phyloP scores from a whole-genome alignment of 2,329 filamentous ascomycete genomes.

The Byssoonygena ceratinophila region DNA sequence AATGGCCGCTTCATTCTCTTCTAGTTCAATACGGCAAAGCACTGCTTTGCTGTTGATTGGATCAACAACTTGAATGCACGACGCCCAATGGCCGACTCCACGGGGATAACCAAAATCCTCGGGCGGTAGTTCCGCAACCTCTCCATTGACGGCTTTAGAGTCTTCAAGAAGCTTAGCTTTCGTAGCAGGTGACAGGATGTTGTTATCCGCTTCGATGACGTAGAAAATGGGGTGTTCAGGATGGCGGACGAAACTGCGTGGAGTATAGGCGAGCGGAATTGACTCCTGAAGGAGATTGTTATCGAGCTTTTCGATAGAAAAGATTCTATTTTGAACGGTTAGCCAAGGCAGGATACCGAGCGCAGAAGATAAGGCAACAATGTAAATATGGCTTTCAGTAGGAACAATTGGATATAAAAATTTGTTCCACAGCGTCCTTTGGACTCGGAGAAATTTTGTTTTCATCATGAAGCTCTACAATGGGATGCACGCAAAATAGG shows the following conservation, averaged over 20 bases:
- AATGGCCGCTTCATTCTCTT: slow-evolving; percentile 83
- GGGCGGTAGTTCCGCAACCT: slow-evolving; percentile 58
- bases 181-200: slow-evolving; percentile 72
- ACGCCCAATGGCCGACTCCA: slow-evolving; percentile 80
- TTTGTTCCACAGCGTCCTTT: slow-evolving; percentile 38
- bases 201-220: slow-evolving; percentile 86
- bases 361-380: neutral
- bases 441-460: slow-evolving; percentile 36
- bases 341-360: neutral
- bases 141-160: slow-evolving; percentile 58
- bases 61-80: slow-evolving; percentile 86
- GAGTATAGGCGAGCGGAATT: slow-evolving; percentile 80
- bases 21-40: slow-evolving; percentile 66
- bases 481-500: slow-evolving; percentile 11
- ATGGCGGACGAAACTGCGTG: slow-evolving; percentile 75
- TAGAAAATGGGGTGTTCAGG: slow-evolving; percentile 86
- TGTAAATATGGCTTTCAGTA: slow-evolving; percentile 52
- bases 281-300: slow-evolving; percentile 80
- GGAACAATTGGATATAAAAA: slow-evolving; percentile 78
- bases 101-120: slow-evolving; percentile 83
- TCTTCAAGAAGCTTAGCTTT: slow-evolving; percentile 64
- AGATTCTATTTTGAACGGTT: slow-evolving; percentile 51
- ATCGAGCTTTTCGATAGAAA: slow-evolving; percentile 75
- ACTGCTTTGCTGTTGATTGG: slow-evolving; percentile 64
- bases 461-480: slow-evolving; percentile 49